Evolutionary conservation across 1,139 yeast species (phyloP).

Genomic region (Candida sp.): DNA sequence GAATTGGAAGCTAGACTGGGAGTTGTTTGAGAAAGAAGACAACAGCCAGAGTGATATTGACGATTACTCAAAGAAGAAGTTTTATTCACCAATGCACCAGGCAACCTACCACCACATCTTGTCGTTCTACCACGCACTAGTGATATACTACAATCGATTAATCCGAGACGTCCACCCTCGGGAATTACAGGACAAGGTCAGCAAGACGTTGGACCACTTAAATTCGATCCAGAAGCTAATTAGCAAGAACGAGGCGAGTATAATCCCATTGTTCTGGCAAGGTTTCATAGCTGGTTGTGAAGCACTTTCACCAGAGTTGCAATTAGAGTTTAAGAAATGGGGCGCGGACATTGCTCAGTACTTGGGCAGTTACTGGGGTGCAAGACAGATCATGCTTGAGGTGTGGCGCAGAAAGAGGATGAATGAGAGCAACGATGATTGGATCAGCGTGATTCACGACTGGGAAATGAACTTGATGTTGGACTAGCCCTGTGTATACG

Average conservation of each 20-base stretch:
- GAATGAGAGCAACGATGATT: slow-evolving; percentile 62
- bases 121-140: slow-evolving; percentile 77
- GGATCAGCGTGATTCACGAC: slow-evolving; percentile 81
- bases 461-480: slow-evolving; percentile 90
- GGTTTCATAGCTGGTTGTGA: slow-evolving; percentile 92
- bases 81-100: slow-evolving; percentile 62
- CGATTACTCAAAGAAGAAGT: slow-evolving; percentile 30
- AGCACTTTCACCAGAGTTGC: slow-evolving; percentile 61
- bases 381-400: slow-evolving; percentile 82
- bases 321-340: slow-evolving; percentile 76
- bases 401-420: slow-evolving; percentile 80
- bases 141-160: slow-evolving; percentile 76
- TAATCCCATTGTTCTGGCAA: slow-evolving; percentile 86
- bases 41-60: slow-evolving; percentile 9
- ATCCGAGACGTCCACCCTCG: slow-evolving; percentile 58
- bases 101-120: slow-evolving; percentile 84
- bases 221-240: slow-evolving; percentile 65
- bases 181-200: slow-evolving; percentile 62
- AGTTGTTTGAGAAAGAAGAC: slow-evolving; percentile 28
- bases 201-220: slow-evolving; percentile 64
- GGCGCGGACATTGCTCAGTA: slow-evolving; percentile 78
- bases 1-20: slow-evolving; percentile 75
- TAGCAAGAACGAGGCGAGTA: slow-evolving; percentile 56
- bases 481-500: slow-evolving; percentile 28
- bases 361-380: slow-evolving; percentile 87